Evolutionary conservation across 495 filamentous ascomycete species (phyloP).

Genomic region (Neurospora pannonica): DNA sequence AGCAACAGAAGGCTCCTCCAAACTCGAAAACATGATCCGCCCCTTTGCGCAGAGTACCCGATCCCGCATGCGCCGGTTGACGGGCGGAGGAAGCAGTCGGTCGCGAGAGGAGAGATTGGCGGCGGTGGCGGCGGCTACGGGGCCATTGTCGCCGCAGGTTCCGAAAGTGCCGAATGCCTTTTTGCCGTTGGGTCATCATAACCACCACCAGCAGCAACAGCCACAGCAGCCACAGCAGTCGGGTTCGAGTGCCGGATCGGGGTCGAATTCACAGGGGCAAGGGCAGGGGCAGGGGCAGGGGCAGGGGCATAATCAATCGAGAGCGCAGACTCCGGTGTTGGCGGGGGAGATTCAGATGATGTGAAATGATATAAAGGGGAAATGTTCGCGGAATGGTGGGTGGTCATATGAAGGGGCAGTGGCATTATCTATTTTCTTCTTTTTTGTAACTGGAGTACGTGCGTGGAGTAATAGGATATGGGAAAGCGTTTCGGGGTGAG

Average conservation of each 20-base stretch:
- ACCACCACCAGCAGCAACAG: slow-evolving; percentile 2
- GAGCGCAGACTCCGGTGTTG: background rate
- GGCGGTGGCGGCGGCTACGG: background rate
- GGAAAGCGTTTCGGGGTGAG: background rate
- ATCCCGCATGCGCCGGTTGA: slow-evolving; percentile 57
- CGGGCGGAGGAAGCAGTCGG: slow-evolving; percentile 38
- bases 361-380: background rate
- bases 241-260: background rate
- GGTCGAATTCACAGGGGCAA: background rate
- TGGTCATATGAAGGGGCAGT: background rate
- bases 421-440: background rate
- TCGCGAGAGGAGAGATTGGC: slow-evolving; percentile 48
- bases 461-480: background rate
- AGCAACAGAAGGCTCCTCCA: slow-evolving; percentile 33
- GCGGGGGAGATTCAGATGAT: background rate
- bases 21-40: slow-evolving; percentile 59
- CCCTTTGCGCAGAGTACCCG: slow-evolving; percentile 42
- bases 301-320: background rate
- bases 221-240: background rate
- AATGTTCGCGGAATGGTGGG: background rate
- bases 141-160: slow-evolving; percentile 8
- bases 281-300: background rate
- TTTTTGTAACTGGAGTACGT: background rate
- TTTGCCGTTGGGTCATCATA: slow-evolving; percentile 7
- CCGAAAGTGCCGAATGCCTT: slow-evolving; percentile 17